These are phyloP conservation scores for Candida mesenterica DNA, from an alignment of 1,139 yeast genomes.

Conservation along the genomic window DNA sequence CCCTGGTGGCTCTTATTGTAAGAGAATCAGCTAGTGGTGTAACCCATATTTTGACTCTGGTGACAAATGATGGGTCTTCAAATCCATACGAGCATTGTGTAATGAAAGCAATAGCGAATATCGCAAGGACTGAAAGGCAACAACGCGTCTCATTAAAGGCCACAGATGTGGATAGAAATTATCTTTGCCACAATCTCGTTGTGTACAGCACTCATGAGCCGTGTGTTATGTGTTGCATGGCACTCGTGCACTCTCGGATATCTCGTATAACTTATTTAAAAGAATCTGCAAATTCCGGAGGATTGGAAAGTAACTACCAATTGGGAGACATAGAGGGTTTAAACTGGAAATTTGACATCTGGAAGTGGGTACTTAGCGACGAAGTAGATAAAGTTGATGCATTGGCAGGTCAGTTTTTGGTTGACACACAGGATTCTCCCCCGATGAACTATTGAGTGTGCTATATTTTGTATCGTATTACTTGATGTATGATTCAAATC, in stretches of 20 bases:
- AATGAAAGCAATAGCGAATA: conserved; percentile 64
- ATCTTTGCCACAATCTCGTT: conserved; percentile 72
- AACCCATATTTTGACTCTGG: conserved; percentile 21
- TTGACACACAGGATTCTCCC: not conserved
- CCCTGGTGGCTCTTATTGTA: conserved; percentile 26
- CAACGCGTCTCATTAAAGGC: conserved; percentile 20
- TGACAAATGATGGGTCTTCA: conserved; percentile 19
- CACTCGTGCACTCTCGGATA: conserved; percentile 86
- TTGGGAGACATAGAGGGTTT: conserved; percentile 70
- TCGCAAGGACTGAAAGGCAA: conserved; percentile 50
- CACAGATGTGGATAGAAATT: conserved; percentile 27
- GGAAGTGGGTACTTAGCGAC: conserved; percentile 54
- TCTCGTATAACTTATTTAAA: conserved; percentile 62
- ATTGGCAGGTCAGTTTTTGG: conserved; percentile 14
- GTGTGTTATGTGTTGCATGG: conserved; percentile 97
- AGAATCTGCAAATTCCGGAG: conserved; percentile 35
- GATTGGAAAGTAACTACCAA: conserved; percentile 66
- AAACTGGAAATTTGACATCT: conserved; percentile 80
- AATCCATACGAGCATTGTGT: conserved; percentile 70
- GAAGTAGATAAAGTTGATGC: conserved; percentile 19
- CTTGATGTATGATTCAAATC: conserved; percentile 5
- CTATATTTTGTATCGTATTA: no score
- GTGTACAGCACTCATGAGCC: conserved; percentile 95
- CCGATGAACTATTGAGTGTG: conserved; percentile 5
- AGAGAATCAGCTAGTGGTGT: conserved; percentile 11